Percentiles rank a stretch among this genome's conserved stretches.
Evolutionary conservation across 768 basidiomycete genomes (phyloP).

Genomic region (Stropharia rugosoannulata): DNA sequence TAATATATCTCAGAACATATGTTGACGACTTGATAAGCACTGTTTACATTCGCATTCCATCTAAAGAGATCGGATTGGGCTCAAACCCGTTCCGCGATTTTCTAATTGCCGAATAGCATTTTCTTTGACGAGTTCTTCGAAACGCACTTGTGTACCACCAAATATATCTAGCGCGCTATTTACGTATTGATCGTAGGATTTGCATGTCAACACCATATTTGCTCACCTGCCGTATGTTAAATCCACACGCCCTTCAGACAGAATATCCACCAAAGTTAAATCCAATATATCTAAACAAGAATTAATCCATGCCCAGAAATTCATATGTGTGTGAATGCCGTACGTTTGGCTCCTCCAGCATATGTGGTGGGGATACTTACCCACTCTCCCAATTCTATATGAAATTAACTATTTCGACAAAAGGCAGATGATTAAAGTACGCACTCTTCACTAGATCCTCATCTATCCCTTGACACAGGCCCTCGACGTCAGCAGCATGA

Average conservation of each 20-base stretch:
- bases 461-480: slow-evolving; percentile 95
- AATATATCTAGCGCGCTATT: slow-evolving; percentile 64
- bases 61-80: background rate
- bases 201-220: background rate
- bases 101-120: slow-evolving; percentile 19
- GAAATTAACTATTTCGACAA: slow-evolving; percentile 12
- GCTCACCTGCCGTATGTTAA: slow-evolving; percentile 80
- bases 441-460: slow-evolving; percentile 78
- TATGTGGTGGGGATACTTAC: slow-evolving; percentile 90
- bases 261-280: slow-evolving; percentile 71
- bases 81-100: slow-evolving; percentile 1
- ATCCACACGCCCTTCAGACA: slow-evolving; percentile 85
- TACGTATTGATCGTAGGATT: background rate
- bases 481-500: slow-evolving; percentile 99
- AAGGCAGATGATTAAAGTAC: slow-evolving; percentile 22
- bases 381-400: slow-evolving; percentile 86
- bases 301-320: background rate
- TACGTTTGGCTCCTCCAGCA: slow-evolving; percentile 93
- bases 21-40: background rate
- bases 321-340: background rate
- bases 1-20: background rate
- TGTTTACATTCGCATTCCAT: background rate
- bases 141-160: slow-evolving; percentile 62
- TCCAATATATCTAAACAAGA: slow-evolving; percentile 66
- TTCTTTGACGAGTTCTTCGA: slow-evolving; percentile 50